phyloP scores from a whole-genome alignment of 139 green algal genomes.

The Tetratostichococcus sp. region DNA sequence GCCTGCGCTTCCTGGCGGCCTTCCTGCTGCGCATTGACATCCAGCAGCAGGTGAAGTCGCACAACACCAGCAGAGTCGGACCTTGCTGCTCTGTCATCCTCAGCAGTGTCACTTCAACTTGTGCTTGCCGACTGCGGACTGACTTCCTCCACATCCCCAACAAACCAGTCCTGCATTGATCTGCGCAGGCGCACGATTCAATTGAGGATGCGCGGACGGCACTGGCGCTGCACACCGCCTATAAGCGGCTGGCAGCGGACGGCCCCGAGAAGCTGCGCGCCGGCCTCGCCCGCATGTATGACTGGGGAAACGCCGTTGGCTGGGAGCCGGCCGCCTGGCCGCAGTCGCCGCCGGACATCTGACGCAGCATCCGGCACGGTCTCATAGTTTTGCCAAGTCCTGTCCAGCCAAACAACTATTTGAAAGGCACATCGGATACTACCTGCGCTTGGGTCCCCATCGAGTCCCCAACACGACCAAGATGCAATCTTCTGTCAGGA shows the following conservation, averaged over 20 bases:
- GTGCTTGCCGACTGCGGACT: too few relatives aligned
- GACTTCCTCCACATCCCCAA: too few relatives aligned
- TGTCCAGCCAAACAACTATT: too few relatives aligned
- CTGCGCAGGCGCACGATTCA: slow-evolving; percentile 66
- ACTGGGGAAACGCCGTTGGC: slow-evolving; percentile 75
- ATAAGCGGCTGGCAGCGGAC: slow-evolving; percentile 55
- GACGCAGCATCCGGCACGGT: too few relatives aligned
- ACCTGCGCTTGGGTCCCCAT: too few relatives aligned
- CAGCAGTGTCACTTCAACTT: too few relatives aligned
- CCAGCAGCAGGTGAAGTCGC: slow-evolving; percentile 39
- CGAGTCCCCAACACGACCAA: too few relatives aligned
- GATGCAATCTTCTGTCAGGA: too few relatives aligned
- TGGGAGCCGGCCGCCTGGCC: slow-evolving; percentile 51
- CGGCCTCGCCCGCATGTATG: slow-evolving; percentile 69
- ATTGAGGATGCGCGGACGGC: slow-evolving; percentile 93
- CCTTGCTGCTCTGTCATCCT: too few relatives aligned
- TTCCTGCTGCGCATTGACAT: slow-evolving; percentile 83
- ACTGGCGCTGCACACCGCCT: slow-evolving; percentile 76
- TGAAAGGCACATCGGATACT: too few relatives aligned
- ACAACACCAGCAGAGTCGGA: slow-evolving; percentile 8
- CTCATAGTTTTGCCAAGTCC: too few relatives aligned
- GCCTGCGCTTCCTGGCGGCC: slow-evolving; percentile 83
- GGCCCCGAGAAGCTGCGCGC: slow-evolving; percentile 44
- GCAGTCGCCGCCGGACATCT: background rate
- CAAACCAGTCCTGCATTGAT: too few relatives aligned